Base-by-base conservation (phyloP, 441 rosid genomes). In the Pelargonium citronellum region DNA sequence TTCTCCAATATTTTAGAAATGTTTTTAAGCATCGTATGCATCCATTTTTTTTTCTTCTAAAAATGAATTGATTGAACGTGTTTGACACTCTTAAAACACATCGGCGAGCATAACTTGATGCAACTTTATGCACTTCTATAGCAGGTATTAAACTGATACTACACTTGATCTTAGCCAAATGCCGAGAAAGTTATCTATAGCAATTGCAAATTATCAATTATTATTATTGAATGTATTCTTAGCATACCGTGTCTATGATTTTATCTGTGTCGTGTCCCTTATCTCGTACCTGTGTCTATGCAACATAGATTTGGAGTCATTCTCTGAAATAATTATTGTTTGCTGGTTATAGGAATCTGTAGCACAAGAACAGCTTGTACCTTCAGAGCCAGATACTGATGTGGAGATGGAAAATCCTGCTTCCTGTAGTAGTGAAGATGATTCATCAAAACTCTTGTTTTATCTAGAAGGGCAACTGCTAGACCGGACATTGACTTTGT, bases 401-500 rank as follows among this genome's bases (percentile, higher is more conserved):
- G 61, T 67, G 67, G 75, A 66, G 65, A 71, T 75, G 64, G 74
- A 74, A 22, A 19, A 67, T 77, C 67, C 74, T 63, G 61, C 79
- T 73, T 79, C 87, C 63, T 74, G 77, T 77, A 71, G 71, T 71
- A 75, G 62, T 49, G 86, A 75, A 44, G 79, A 73, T 73, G 69
- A 71, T 57, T 71, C 70, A 10, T 80, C 83, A 12, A 86, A 83
- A 70, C 85, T 95, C 77, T 64, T 72, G 74, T 85, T 95, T 83
- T 88, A 80, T 79, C 81, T 95, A 27, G 91, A 84, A 60, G 99
- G 97, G 43, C 76, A 78, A 78, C 83, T 80, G 79, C 77, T 95
- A 67, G 87, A 89, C 69, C 78, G 66, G 39, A 83, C 81, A 37
- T 73, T 81, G 80, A 83, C 97, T 19, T 68, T 95, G 43, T 95